A percentile compares a stretch with the other conserved stretches of the same genome.
These are phyloP conservation scores for Lippia alba DNA, from an alignment of 305 asterid genomes.

Conservation along the genomic window DNA sequence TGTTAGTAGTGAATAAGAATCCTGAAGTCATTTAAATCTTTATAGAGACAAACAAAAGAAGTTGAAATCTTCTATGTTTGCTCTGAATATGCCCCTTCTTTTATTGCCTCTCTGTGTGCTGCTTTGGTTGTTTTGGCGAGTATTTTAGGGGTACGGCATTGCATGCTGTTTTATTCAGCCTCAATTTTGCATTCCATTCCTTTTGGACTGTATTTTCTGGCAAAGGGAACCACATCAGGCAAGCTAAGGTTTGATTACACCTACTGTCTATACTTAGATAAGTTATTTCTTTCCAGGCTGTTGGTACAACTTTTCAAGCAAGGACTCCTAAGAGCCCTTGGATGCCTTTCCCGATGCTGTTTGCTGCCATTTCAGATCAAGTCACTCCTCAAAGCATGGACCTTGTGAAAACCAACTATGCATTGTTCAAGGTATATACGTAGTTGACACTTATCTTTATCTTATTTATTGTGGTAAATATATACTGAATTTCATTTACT, in stretches of 20 bases:
- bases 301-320: conserved; percentile 37
- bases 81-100: background rate
- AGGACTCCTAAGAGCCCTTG: conserved; percentile 78
- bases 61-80: background rate
- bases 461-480: background rate
- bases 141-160: background rate
- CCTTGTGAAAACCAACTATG: conserved; percentile 52
- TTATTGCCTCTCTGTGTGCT: conserved; percentile 7
- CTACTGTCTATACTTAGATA: conserved; percentile 18
- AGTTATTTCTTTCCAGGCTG: conserved; percentile 37
- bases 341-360: conserved; percentile 82
- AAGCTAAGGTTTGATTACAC: background rate
- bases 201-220: background rate
- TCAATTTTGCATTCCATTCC: background rate
- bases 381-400: conserved; percentile 62
- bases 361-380: conserved; percentile 65
- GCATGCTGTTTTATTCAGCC: background rate
- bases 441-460: conserved; percentile 16
- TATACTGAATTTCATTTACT: background rate
- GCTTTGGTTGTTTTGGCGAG: background rate
- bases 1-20: background rate
- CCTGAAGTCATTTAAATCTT: background rate
- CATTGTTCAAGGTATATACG: conserved; percentile 58
- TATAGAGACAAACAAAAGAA: background rate
- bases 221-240: conserved; percentile 2